A percentile compares a stretch with the other conserved stretches of the same genome.
Evolutionary conservation across 2,329 filamentous ascomycete species (phyloP).

Genomic region (Nigrospora sphaerica): DNA sequence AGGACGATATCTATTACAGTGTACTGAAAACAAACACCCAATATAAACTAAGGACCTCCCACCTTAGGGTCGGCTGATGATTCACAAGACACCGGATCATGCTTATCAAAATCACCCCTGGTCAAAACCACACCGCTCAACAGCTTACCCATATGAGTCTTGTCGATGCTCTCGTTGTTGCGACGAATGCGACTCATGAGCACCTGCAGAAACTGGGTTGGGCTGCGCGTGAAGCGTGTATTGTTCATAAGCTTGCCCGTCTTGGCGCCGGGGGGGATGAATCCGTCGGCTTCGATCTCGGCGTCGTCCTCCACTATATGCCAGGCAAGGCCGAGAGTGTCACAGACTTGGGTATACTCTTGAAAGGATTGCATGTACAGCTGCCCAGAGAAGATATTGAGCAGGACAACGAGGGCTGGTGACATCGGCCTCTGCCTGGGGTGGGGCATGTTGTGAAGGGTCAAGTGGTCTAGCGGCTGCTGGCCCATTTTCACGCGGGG

Average conservation of each 20-base stretch:
- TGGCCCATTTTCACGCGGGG: slow-evolving; percentile 7
- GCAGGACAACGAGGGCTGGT: slow-evolving; percentile 21
- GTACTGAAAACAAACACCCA: too few species aligned
- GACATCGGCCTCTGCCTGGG: slow-evolving; percentile 5
- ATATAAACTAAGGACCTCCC: too few species aligned
- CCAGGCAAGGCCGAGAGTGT: slow-evolving; percentile 41
- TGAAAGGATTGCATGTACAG: slow-evolving; percentile 49
- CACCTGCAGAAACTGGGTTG: slow-evolving; percentile 4
- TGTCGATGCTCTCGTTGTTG: slow-evolving; percentile 4
- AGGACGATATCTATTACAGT: too few species aligned
- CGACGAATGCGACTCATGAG: slow-evolving; percentile 6
- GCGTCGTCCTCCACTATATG: neutral
- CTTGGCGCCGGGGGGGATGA: slow-evolving; percentile 12
- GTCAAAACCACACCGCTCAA: slow-evolving; percentile 4
- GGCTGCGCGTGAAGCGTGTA: slow-evolving; percentile 16
- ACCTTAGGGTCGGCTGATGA: too few species aligned
- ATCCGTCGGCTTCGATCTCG: slow-evolving; percentile 22
- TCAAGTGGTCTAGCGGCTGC: slow-evolving; percentile 8
- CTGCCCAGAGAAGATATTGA: slow-evolving; percentile 64
- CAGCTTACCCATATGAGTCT: slow-evolving; percentile 7
- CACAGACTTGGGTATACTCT: slow-evolving; percentile 48
- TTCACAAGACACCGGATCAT: too few species aligned
- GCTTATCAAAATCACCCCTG: neutral
- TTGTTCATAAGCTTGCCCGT: neutral
- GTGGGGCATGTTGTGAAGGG: slow-evolving; percentile 11